Conservation (phyloP, 2,329 filamentous ascomycete genomes). For the Fusarium sp. region DNA sequence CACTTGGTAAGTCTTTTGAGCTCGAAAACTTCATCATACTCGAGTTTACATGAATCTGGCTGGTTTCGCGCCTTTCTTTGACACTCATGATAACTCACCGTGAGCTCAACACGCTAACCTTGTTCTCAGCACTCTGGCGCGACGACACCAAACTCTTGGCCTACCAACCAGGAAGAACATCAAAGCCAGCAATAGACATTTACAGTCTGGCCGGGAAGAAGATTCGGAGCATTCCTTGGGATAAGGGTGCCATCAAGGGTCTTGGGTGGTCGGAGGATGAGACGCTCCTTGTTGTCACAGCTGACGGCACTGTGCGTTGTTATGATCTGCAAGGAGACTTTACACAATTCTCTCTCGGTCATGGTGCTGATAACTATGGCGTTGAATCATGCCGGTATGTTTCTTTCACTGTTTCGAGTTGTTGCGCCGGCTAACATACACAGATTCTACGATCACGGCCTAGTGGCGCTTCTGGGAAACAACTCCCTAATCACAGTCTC, state of each 20-base stretch:
- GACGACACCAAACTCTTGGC: slow-evolving; percentile 87
- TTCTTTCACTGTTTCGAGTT: not conserved
- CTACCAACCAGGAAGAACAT: slow-evolving; percentile 76
- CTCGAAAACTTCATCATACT: not conserved
- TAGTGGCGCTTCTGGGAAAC: slow-evolving; percentile 91
- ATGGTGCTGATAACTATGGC: slow-evolving; percentile 88
- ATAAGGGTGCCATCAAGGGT: slow-evolving; percentile 86
- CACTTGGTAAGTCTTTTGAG: slow-evolving; percentile 75
- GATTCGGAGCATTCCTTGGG: slow-evolving; percentile 89
- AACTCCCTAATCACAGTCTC: slow-evolving; percentile 89
- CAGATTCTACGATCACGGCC: slow-evolving; percentile 88
- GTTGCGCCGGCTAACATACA: slow-evolving; percentile 21
- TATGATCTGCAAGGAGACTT: slow-evolving; percentile 97
- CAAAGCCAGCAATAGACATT: slow-evolving; percentile 90
- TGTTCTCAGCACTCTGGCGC: slow-evolving; percentile 80
- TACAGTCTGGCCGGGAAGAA: slow-evolving; percentile 94
- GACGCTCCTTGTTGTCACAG: slow-evolving; percentile 86
- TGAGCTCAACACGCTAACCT: slow-evolving; percentile 18
- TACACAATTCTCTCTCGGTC: slow-evolving; percentile 90
- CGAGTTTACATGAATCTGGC: too few species aligned
- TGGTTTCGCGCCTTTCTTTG: not conserved
- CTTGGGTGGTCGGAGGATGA: slow-evolving; percentile 98
- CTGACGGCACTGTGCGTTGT: slow-evolving; percentile 90
- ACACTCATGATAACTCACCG: slow-evolving; percentile 16
- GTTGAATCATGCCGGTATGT: slow-evolving; percentile 81